phyloP scores from a whole-genome alignment of 257 asterid genomes.

The Solanum chaucha region DNA sequence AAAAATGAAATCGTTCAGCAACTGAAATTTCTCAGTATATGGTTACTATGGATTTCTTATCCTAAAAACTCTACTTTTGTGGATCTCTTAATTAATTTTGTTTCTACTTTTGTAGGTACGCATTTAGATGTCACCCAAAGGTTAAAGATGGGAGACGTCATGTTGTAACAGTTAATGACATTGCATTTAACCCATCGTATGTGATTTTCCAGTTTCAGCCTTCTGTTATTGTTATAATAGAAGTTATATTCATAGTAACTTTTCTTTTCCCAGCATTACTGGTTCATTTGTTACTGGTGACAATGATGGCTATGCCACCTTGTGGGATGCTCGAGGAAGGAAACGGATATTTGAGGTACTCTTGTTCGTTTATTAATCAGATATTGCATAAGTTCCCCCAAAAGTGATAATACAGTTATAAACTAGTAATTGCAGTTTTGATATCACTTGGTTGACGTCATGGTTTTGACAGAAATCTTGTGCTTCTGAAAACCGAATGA shows the following conservation, averaged over 20 bases:
- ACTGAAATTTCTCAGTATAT: background rate
- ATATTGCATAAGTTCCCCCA: background rate
- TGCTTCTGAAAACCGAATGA: background rate
- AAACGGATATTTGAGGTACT: slow-evolving; percentile 63
- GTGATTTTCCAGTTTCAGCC: slow-evolving; percentile 20
- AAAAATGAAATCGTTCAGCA: background rate
- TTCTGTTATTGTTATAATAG: slow-evolving; percentile 4
- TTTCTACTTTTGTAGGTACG: slow-evolving; percentile 45
- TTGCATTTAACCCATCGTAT: slow-evolving; percentile 69
- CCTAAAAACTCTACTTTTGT: background rate
- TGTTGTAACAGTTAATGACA: slow-evolving; percentile 65
- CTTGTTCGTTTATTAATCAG: background rate
- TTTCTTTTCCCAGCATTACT: slow-evolving; percentile 29
- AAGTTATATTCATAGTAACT: background rate
- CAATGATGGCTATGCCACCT: slow-evolving; percentile 54
- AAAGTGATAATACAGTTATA: background rate
- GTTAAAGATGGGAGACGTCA: slow-evolving; percentile 39
- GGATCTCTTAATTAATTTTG: background rate
- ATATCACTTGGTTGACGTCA: background rate
- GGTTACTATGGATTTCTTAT: background rate
- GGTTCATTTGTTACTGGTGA: slow-evolving; percentile 71
- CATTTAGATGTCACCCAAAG: slow-evolving; percentile 79
- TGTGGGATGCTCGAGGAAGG: slow-evolving; percentile 68
- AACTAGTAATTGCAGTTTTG: background rate
- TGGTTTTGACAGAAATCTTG: background rate